These are phyloP conservation scores for Typha latifolia DNA, from an alignment of 176 grass and related monocot species.

Conservation along the genomic window DNA sequence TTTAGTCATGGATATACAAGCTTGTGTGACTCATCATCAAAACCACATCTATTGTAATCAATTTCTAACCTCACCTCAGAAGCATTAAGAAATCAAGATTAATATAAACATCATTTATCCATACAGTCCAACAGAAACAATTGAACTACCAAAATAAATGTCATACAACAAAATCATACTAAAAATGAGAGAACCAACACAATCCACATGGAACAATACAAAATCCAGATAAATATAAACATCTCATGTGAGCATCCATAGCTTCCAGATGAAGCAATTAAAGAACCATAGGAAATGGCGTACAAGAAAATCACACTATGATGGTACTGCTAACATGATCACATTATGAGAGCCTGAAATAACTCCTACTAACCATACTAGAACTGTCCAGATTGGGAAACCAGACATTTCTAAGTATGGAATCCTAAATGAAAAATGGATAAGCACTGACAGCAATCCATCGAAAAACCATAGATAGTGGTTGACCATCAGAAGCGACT, in stretches of 20 bases:
- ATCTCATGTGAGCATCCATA: not conserved
- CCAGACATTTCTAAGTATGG: conserved; percentile 11
- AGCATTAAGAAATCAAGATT: too few relatives aligned
- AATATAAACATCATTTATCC: too few relatives aligned
- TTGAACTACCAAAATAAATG: too few relatives aligned
- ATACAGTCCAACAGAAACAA: too few relatives aligned
- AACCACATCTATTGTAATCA: too few relatives aligned
- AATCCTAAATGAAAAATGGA: conserved; percentile 21
- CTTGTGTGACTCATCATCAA: too few relatives aligned
- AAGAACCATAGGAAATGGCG: not conserved
- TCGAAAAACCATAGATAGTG: conserved; percentile 16
- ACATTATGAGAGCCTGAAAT: conserved; percentile 9
- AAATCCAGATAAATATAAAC: not conserved
- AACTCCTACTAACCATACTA: conserved; percentile 16
- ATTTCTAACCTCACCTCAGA: too few relatives aligned
- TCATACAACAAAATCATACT: too few relatives aligned
- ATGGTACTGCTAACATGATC: not conserved
- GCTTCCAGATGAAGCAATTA: conserved; percentile 5
- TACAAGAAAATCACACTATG: not conserved
- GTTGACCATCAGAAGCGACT: conserved; percentile 10
- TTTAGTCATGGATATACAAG: too few relatives aligned
- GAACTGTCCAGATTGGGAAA: conserved; percentile 9
- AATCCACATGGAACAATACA: not conserved
- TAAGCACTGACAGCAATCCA: conserved; percentile 15
- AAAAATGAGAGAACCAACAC: too few relatives aligned